phyloP scores from a whole-genome alignment of 2,329 filamentous ascomycete species.

The Neocucurbitaria cava region DNA sequence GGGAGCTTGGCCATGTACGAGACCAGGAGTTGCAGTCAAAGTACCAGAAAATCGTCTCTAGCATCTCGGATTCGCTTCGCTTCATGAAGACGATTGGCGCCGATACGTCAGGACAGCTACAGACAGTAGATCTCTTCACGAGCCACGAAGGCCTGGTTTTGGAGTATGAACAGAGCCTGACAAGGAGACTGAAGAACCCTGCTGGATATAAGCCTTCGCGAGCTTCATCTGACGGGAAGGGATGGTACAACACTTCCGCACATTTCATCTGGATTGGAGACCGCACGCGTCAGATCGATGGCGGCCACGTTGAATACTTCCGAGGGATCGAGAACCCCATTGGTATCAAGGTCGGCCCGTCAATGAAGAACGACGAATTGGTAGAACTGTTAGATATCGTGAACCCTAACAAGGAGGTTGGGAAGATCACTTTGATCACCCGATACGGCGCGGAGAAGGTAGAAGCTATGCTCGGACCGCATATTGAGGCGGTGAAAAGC shows the following conservation, averaged over 20 bases:
- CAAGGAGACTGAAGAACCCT: conserved; percentile 74
- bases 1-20: conserved; percentile 89
- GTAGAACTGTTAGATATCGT: conserved; percentile 81
- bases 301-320: conserved; percentile 97
- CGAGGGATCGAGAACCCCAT: conserved; percentile 95
- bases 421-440: conserved; percentile 95
- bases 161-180: conserved; percentile 91
- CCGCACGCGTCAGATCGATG: conserved; percentile 89
- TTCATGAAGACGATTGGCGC: conserved; percentile 96
- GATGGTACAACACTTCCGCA: conserved; percentile 91
- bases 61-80: conserved; percentile 87
- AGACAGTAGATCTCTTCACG: conserved; percentile 93
- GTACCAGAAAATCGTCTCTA: conserved; percentile 83
- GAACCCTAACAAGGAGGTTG: conserved; percentile 81
- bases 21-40: conserved; percentile 83
- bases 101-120: conserved; percentile 80
- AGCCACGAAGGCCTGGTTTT: conserved; percentile 93
- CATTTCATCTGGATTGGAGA: conserved; percentile 99
- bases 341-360: conserved; percentile 93
- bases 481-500: conserved; percentile 87
- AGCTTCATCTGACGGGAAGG: conserved; percentile 54
- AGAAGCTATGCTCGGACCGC: conserved; percentile 74
- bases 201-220: conserved; percentile 48
- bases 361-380: conserved; percentile 78
- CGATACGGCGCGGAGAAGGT: conserved; percentile 88